These are phyloP conservation scores for Apiotrichum brassicae DNA, from an alignment of 1,284 basidiomycete species.

Conservation along the genomic window DNA sequence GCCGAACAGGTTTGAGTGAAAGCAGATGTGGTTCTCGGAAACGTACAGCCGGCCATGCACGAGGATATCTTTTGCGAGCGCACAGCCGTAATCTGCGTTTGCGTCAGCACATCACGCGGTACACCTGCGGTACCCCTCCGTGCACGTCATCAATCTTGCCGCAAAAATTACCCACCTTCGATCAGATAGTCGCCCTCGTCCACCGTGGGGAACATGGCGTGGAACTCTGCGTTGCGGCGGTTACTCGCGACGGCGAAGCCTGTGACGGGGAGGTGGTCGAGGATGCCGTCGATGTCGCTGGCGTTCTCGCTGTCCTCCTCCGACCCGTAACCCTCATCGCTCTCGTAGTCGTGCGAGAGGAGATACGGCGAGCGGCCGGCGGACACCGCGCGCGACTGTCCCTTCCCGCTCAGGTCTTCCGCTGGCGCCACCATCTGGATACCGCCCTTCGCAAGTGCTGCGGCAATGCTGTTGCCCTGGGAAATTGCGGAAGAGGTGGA, in stretches of 20 bases:
- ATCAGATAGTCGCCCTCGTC: constrained; percentile 97
- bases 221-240: constrained; percentile 92
- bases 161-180: constrained; percentile 73
- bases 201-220: constrained; percentile 78
- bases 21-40: constrained; percentile 96
- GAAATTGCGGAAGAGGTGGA: constrained; percentile 25
- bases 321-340: constrained; percentile 26
- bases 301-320: constrained; percentile 54
- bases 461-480: constrained; percentile 25
- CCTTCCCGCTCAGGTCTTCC: background rate
- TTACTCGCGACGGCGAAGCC: constrained; percentile 96
- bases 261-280: constrained; percentile 61
- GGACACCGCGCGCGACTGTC: constrained; percentile 6
- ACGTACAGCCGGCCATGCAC: constrained; percentile 95
- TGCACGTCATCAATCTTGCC: too few relatives aligned
- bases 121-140: too few relatives aligned
- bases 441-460: constrained; percentile 34
- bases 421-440: constrained; percentile 20
- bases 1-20: constrained; percentile 98
- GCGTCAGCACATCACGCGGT: too few relatives aligned
- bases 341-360: constrained; percentile 16
- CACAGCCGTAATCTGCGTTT: constrained; percentile 85
- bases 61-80: constrained; percentile 89
- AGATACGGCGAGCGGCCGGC: constrained; percentile 20
- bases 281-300: constrained; percentile 46